Base-by-base conservation (phyloP, 192 early-diverging fungal genomes). In the Umbelopsis vinacea region DNA sequence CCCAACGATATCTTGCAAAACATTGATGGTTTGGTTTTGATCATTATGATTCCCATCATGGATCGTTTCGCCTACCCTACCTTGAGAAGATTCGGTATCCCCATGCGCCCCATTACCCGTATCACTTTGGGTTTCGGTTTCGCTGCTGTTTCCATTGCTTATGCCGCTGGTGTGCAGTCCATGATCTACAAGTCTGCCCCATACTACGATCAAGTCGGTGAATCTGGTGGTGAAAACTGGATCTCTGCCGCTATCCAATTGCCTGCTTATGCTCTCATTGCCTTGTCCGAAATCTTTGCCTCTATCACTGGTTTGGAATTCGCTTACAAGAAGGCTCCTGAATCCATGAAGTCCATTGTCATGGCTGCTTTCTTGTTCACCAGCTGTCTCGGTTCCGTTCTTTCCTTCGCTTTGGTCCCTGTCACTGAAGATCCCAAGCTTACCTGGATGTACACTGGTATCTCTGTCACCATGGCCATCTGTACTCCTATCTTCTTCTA, bases 21-120 rank as follows among this genome's bases (percentile, higher is more conserved):
- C 67, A 79, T 91, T 69, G 85, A 91, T 57, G 86, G 89, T 9
- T 43, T 92, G 29, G 78, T 83, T 67, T 70, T 94, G 68, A 84
- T 93, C 52, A 81, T 91, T 63, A 75, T 84, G 7, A 92, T 92
- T 67, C 92, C 92, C 19, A 79, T 92, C 23, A 87, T 92, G 66
- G 89, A 92, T 78, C 70, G 69, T 48, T 21, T 84, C 52, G 60
- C 90, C 54, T 91, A 90, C 80, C 92, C 92, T 1, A 54, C 35
- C 23, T 67, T 92, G 67, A 80, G 81, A 68, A 78, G 82, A 54
- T 60, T 76, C n/a, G 85, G 86, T 11, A 68, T 84, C 35, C 70
- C 79, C 22, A 68, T 92, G 26, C 80, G 87, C 24, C 90, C 91
- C 24, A 76, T 93, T 48, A 40, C 74, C 38, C 88, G 91, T 55